A percentile compares a stretch with the other conserved stretches of the same genome.
These are phyloP conservation scores for Penicillium pancosmium DNA, from an alignment of 495 filamentous ascomycete genomes.

Conservation along the genomic window DNA sequence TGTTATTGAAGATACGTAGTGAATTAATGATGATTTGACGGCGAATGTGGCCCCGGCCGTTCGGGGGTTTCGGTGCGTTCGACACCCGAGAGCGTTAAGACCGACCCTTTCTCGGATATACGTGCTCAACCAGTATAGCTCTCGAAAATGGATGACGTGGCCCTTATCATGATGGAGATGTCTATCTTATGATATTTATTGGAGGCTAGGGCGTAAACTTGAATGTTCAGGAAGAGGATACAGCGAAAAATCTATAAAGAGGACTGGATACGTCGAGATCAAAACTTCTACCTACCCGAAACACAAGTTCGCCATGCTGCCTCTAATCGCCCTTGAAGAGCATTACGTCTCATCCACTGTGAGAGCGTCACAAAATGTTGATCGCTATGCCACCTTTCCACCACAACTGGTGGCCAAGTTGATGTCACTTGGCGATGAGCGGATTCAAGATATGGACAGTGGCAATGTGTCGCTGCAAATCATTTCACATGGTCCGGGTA, in stretches of 20 bases:
- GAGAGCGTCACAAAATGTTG: neutral
- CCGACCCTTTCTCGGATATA: neutral
- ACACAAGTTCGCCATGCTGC: neutral
- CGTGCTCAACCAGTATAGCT: neutral
- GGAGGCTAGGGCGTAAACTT: neutral
- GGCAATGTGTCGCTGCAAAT: neutral
- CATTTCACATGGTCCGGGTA: neutral
- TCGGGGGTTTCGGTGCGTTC: neutral
- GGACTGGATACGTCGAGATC: neutral
- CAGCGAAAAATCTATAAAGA: neutral
- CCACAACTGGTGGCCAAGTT: neutral
- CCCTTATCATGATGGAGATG: neutral
- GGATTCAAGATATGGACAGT: neutral
- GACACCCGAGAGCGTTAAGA: neutral
- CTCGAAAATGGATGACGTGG: neutral
- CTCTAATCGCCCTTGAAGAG: neutral
- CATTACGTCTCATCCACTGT: neutral
- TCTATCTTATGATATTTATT: neutral
- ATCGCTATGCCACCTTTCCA: neutral
- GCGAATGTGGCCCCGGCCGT: neutral
- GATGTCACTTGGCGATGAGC: neutral
- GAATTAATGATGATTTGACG: neutral
- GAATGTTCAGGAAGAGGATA: neutral
- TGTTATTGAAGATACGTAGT: neutral
- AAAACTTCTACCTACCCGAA: neutral